Base-by-base conservation (phyloP, 1,284 basidiomycete genomes). In the Leccinum solheimii region DNA sequence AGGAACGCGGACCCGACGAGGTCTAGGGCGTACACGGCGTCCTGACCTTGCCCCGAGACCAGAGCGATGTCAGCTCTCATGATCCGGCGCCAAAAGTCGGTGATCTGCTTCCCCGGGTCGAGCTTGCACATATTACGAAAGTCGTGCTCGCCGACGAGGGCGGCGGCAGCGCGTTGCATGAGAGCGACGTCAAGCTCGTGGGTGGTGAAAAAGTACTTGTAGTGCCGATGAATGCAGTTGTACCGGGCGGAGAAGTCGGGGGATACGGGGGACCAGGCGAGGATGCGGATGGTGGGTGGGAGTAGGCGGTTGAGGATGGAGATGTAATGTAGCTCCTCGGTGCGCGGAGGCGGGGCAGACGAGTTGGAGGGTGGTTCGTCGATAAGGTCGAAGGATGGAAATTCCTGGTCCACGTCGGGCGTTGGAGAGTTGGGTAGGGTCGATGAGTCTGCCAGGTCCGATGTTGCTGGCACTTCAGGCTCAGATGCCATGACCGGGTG, bases 61-160 rank as follows among this genome's bases (percentile, higher is more conserved):
- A 75, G 77, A 13, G 76, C 76, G 61, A 95, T 87, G 23, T 85
- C 81, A 0, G 91, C 91, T 1, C 78, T 81, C 55, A 86, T 70
- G 60, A 97, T 87, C 27, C 79, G 79, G 45, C 95, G 79, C 14
- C 76, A 78, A 75, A 92, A 95, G 62, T 86, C 85, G 23, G 88
- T 88, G 66, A 98, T 91, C 77, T 98, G 97, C 76, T 99, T 99
- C 62, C 86, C 84, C 0, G 94, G 86, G 74, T 99, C 97, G 19
- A 98, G 77, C 75, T 95, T 97, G 81, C 94, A 98, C 52, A 98
- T 81, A 72, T 99, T 98, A 6, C 96, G 86, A 72, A 98, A 98
- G 77, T 99, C 97, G 78, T 98, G 95, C 66, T 93, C 89, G 50
- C 97, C 97, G 11, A 95, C 73, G 36, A 99, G 80, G 1, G 83